phyloP scores from a whole-genome alignment of 2,329 filamentous ascomycete species.

The Aspergillus viridinutans region DNA sequence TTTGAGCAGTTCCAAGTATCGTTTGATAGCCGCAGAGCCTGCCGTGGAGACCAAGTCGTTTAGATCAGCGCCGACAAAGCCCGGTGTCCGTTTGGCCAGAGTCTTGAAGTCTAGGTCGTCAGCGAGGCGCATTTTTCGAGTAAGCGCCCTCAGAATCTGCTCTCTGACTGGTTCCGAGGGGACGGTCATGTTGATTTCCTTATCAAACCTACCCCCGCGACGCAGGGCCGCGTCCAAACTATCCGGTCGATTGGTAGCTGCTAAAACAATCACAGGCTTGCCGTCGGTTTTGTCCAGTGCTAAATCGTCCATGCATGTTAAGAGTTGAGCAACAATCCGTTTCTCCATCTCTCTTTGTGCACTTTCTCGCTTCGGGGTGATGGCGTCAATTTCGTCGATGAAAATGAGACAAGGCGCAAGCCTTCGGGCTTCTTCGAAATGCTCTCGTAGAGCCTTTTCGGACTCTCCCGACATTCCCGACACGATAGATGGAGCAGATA shows the following conservation, averaged over 20 bases:
- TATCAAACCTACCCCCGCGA: conserved; percentile 71
- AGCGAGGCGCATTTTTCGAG: conserved; percentile 60
- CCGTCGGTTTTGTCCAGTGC: conserved; percentile 65
- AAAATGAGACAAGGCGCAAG: conserved; percentile 87
- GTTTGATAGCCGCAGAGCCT: conserved; percentile 60
- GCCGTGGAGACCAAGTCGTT: conserved; percentile 66
- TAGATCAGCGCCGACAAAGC: conserved; percentile 89
- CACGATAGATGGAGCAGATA: conserved; percentile 76
- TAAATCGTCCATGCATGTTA: conserved; percentile 82
- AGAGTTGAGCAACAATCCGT: conserved; percentile 75
- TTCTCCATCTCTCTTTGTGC: conserved; percentile 87
- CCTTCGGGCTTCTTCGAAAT: conserved; percentile 82
- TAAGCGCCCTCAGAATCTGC: conserved; percentile 71
- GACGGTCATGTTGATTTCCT: conserved; percentile 81
- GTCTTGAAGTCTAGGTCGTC: conserved; percentile 68
- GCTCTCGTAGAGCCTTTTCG: conserved; percentile 77
- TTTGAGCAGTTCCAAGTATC: conserved; percentile 53
- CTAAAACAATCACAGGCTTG: conserved; percentile 81
- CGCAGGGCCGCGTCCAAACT: conserved; percentile 75
- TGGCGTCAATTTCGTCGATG: conserved; percentile 87
- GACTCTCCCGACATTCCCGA: conserved; percentile 87
- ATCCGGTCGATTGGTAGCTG: conserved; percentile 84
- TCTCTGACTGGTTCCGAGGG: conserved; percentile 74
- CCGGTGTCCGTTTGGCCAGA: conserved; percentile 80
- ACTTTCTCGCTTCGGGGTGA: conserved; percentile 79